Evolutionary conservation across 768 basidiomycete genomes (phyloP).

Genomic region (Russula dissimulans): DNA sequence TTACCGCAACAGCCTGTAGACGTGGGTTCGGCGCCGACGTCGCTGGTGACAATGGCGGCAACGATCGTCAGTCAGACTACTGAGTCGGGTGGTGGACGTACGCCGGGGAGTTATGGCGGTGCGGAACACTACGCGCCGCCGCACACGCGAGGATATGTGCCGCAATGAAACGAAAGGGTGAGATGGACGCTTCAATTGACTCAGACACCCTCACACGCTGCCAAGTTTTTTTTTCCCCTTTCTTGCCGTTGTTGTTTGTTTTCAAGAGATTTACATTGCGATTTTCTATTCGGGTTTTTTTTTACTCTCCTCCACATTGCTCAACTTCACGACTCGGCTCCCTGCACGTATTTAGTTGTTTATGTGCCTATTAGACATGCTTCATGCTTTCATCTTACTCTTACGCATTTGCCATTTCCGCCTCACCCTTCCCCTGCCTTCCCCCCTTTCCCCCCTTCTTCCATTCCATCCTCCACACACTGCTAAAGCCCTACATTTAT

Average conservation of each 20-base stretch:
- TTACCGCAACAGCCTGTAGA: conserved; percentile 24
- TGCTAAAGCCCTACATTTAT: background rate
- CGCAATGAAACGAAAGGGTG: background rate
- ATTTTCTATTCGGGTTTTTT: background rate
- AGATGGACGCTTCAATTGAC: too few species aligned
- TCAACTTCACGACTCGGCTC: background rate
- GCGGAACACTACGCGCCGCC: conserved; percentile 27
- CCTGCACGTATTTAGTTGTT: conserved; percentile 8
- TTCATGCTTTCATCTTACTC: background rate
- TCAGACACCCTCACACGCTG: too few species aligned
- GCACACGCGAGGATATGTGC: background rate
- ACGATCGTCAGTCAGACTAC: conserved; percentile 45
- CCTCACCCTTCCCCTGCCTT: background rate
- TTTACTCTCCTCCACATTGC: background rate
- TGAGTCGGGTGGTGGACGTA: conserved; percentile 40
- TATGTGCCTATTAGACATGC: background rate
- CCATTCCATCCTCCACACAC: background rate
- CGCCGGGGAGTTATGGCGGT: conserved; percentile 42
- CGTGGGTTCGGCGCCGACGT: conserved; percentile 60
- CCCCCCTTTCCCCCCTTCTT: background rate
- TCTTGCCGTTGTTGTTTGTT: background rate
- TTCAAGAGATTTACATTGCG: background rate
- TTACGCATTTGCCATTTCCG: background rate
- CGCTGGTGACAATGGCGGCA: conserved; percentile 58
- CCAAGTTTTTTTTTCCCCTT: background rate